These are phyloP conservation scores for Penicillium egyptiacum DNA, from an alignment of 495 filamentous ascomycete species.

Conservation along the genomic window DNA sequence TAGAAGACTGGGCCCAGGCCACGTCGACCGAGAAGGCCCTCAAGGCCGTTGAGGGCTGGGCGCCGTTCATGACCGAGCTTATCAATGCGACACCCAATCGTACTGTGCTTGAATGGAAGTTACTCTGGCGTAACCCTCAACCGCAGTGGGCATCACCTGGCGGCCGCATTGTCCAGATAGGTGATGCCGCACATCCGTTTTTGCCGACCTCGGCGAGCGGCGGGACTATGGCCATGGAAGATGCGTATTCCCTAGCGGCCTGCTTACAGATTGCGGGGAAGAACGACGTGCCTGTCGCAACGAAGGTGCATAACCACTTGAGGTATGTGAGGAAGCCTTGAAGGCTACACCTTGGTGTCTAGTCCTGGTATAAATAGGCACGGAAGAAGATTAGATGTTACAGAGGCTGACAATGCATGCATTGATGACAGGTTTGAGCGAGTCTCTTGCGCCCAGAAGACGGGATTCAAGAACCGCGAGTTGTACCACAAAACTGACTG, in stretches of 20 bases:
- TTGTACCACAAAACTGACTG: constrained; percentile 59
- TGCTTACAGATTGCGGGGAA: constrained; percentile 58
- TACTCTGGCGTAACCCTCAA: constrained; percentile 68
- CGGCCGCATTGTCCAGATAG: constrained; percentile 61
- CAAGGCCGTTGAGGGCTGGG: constrained; percentile 58
- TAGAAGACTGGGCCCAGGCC: neutral
- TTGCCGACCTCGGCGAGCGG: constrained; percentile 71
- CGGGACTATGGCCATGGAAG: constrained; percentile 71
- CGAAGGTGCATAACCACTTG: constrained; percentile 48
- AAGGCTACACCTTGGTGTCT: neutral
- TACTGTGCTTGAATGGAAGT: constrained; percentile 66
- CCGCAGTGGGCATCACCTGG: constrained; percentile 62
- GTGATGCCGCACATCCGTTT: constrained; percentile 73
- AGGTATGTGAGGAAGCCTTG: neutral
- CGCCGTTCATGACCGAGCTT: constrained; percentile 58
- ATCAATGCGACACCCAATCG: constrained; percentile 55
- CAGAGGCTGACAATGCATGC: constrained; percentile 46
- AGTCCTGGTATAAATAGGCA: neutral
- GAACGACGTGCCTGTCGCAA: constrained; percentile 33
- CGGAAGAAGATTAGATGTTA: neutral
- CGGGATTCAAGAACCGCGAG: constrained; percentile 56
- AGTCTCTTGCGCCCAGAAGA: constrained; percentile 56
- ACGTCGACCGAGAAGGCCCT: neutral
- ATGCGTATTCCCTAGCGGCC: constrained; percentile 64
- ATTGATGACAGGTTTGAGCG: constrained; percentile 54